Percentiles rank a stretch among this genome's conserved stretches.
These are phyloP conservation scores for Mimosa bimucronata DNA, from an alignment of 306 rosid species.

Conservation along the genomic window DNA sequence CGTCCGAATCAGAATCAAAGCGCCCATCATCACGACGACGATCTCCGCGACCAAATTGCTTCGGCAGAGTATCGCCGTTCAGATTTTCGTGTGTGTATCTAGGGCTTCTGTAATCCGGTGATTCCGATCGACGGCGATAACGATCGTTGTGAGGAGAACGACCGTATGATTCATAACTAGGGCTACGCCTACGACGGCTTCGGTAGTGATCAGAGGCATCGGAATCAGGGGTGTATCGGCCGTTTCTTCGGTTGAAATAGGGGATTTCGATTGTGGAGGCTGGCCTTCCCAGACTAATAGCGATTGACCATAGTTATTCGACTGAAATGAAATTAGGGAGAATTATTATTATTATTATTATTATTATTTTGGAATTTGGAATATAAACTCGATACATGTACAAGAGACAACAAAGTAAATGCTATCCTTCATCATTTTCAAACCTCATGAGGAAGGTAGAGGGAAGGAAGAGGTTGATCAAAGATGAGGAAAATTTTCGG, in stretches of 20 bases:
- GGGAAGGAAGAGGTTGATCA: no score
- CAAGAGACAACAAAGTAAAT: no score
- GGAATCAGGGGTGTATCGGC: constrained; percentile 51
- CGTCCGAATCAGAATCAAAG: constrained; percentile 64
- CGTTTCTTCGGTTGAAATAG: constrained; percentile 35
- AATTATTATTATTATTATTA: no score
- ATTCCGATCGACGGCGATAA: constrained; percentile 42
- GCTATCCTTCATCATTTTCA: no score
- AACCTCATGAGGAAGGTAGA: no score
- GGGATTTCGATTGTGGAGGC: constrained; percentile 56
- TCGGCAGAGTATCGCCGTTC: constrained; percentile 53
- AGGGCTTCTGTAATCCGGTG: constrained; percentile 61
- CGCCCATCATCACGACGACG: constrained; percentile 44
- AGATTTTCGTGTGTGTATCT: constrained; percentile 36
- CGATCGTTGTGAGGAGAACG: constrained; percentile 31
- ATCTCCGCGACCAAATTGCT: constrained; percentile 62
- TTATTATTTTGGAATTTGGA: no score
- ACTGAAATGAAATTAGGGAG: no score
- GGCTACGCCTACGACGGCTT: constrained; percentile 77
- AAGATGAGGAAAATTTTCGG: no score
- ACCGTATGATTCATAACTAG: constrained; percentile 70
- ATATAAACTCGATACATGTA: no score
- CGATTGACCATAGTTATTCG: no score
- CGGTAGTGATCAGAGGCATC: constrained; percentile 43
- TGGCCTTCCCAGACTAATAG: constrained; percentile 72